phyloP scores from a whole-genome alignment of 75 land plant species.

The Gnetum montanum region DNA sequence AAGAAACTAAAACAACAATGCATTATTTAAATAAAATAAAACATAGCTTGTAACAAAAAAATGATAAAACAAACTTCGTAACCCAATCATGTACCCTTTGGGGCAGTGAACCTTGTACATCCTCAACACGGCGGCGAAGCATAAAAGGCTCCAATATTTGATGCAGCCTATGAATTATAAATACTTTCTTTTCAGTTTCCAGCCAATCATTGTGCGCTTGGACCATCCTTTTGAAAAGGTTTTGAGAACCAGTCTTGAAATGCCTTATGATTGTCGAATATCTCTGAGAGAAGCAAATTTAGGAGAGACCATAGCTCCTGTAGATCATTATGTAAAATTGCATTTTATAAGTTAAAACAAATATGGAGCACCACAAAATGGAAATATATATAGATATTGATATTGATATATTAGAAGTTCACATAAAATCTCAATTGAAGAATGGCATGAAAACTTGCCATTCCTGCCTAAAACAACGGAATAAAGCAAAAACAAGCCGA shows the following conservation, averaged over 20 bases:
- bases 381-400: background rate
- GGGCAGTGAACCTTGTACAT: slow-evolving; percentile 98
- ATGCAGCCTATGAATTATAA: slow-evolving; percentile 94
- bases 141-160: slow-evolving; percentile 98
- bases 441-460: too few relatives aligned
- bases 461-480: too few relatives aligned
- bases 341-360: too few relatives aligned
- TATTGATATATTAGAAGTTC: background rate
- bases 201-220: slow-evolving; percentile 84
- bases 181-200: slow-evolving; percentile 98
- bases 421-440: too few relatives aligned
- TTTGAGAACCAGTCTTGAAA: slow-evolving; percentile 99
- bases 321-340: slow-evolving; percentile 96
- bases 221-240: slow-evolving; percentile 89
- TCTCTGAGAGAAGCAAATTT: slow-evolving; percentile 94
- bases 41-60: background rate
- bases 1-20: too few relatives aligned
- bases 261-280: slow-evolving; percentile 93
- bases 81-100: slow-evolving; percentile 51
- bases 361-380: background rate
- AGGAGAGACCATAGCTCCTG: slow-evolving; percentile 98
- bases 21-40: too few relatives aligned
- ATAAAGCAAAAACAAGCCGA: background rate
- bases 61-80: background rate
- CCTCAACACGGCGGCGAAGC: slow-evolving; percentile 98